phyloP scores from a whole-genome alignment of 805 yeast genomes.

The Starmerella sp. region DNA sequence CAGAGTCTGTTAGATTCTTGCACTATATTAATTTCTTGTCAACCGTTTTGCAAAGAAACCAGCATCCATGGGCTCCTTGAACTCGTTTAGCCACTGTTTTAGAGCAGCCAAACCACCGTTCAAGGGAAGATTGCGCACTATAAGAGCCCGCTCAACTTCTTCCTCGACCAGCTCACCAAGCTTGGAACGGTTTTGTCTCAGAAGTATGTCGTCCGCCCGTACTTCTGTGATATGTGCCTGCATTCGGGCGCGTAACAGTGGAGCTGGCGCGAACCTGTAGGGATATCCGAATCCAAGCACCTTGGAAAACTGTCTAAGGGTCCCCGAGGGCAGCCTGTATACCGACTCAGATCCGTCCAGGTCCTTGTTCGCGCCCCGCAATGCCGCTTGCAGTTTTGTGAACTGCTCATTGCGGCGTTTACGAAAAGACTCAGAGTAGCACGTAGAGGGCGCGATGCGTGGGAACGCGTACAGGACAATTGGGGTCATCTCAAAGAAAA shows the following conservation, averaged over 20 bases:
- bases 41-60: conserved; percentile 13
- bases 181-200: conserved; percentile 6
- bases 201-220: conserved; percentile 21
- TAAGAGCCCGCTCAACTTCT: conserved; percentile 18
- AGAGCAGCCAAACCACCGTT: conserved; percentile 10
- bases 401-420: conserved; percentile 5
- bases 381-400: neutral
- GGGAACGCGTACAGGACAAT: conserved; percentile 43
- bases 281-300: conserved; percentile 15
- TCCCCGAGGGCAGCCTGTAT: conserved; percentile 2
- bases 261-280: conserved; percentile 6
- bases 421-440: conserved; percentile 26
- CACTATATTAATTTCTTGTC: neutral
- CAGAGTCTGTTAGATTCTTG: too few relatives aligned
- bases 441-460: conserved; percentile 49
- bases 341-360: conserved; percentile 18
- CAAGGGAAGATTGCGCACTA: conserved; percentile 18
- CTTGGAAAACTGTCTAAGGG: conserved; percentile 12
- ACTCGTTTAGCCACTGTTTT: conserved; percentile 16
- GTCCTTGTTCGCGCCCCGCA: neutral
- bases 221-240: conserved; percentile 15
- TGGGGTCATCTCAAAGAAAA: conserved; percentile 50
- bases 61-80: conserved; percentile 24
- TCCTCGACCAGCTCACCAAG: conserved; percentile 10
- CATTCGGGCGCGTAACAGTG: conserved; percentile 11